Base-by-base conservation (phyloP, 1,139 yeast species). In the Ogataea hybrid region DNA sequence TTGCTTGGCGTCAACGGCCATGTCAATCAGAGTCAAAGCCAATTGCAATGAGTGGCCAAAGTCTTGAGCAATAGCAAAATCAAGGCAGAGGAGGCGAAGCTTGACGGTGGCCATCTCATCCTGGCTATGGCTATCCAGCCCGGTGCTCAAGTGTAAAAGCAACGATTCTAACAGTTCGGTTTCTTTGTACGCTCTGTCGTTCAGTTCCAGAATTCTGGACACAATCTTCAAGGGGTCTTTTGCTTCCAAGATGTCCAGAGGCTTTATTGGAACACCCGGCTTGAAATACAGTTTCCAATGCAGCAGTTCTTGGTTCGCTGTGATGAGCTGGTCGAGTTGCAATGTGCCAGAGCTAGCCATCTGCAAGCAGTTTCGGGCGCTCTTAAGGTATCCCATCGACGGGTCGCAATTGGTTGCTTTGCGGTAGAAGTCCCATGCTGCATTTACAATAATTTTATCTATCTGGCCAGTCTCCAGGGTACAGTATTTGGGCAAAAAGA, bases 341-440 rank as follows among this genome's bases (percentile, higher is more conserved):
- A n/a, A 4, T 3, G 37, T 33, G 44, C 57, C 8, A 59, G 69
- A 48, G 59, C 67, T 48, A 53, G 53, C 37, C 10, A 77, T 49
- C 1, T 62, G 48, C 1, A 76, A 49, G 36, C 80, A 71, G 25
- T 64, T 64, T 2, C 56, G 48, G 0, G 80, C 74, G 28, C 69
- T 65, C 32, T 60, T 61, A 42, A 80, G 59, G 28, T 67, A 70
- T 0, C 82, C 83, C 28, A 68, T 62, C 8, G 63, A 62, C 8
- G 69, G 73, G 43, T 77, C 73, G 16, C 82, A 71, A 49, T 68
- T 74, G 0, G 71, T 58, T 0, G 86, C 78, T 21, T 61, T 61
- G 44, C 74, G 70, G 51, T 75, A 74, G 33, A 71, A 70, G 17
- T 65, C 70, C 86, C 86, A 81, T 44, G 78, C 76, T 52, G 73